Conservation (phyloP, 805 yeast genomes). For the Saturnispora dispora region DNA sequence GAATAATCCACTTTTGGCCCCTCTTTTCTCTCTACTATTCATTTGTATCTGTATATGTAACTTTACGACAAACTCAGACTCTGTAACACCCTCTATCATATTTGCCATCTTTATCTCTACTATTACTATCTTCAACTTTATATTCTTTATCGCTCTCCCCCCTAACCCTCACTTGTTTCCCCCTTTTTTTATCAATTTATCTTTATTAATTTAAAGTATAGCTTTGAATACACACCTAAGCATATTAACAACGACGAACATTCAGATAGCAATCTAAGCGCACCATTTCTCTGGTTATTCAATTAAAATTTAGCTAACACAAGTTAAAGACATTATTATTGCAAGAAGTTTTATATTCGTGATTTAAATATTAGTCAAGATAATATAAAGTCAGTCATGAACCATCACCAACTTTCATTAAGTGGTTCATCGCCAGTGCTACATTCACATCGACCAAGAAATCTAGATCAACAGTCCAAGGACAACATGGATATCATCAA, state of each 20-base stretch:
- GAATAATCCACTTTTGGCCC: slow-evolving; percentile 36
- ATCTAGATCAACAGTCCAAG: neutral
- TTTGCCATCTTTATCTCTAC: neutral
- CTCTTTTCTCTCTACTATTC: neutral
- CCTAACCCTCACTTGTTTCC: neutral
- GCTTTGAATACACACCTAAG: neutral
- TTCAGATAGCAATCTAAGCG: no score
- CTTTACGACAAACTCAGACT: neutral
- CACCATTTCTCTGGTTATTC: neutral
- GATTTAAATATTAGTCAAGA: neutral
- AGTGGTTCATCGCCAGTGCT: neutral
- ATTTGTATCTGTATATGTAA: neutral
- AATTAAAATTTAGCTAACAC: neutral
- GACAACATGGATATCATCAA: slow-evolving; percentile 13
- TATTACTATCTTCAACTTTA: neutral
- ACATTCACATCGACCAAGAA: neutral
- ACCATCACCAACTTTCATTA: neutral
- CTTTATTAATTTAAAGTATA: neutral
- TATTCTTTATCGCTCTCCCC: neutral
- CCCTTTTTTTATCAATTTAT: neutral
- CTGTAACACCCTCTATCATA: neutral
- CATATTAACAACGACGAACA: neutral
- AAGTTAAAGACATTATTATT: neutral
- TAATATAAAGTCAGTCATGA: neutral
- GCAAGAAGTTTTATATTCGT: neutral